phyloP scores from a whole-genome alignment of 768 basidiomycete species.

The Mycena sanguinolenta region DNA sequence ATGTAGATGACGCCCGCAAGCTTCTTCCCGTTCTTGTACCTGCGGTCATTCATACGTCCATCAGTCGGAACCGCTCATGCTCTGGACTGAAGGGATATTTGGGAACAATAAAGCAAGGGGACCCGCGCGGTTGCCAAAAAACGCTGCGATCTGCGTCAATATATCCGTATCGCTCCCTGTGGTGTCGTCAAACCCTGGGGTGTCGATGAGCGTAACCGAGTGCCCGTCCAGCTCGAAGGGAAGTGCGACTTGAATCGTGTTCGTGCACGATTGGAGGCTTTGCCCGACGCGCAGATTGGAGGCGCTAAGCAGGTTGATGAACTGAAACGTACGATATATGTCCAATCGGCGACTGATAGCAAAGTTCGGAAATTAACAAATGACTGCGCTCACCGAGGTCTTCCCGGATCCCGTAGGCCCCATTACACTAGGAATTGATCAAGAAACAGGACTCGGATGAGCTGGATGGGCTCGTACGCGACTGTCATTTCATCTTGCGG shows the following conservation, averaged over 20 bases:
- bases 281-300: slow-evolving; percentile 60
- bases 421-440: slow-evolving; percentile 13
- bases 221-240: slow-evolving; percentile 52
- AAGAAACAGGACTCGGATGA: not conserved
- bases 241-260: slow-evolving; percentile 55
- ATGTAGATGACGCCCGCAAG: slow-evolving; percentile 65
- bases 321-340: no score
- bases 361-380: no score
- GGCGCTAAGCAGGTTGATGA: slow-evolving; percentile 54
- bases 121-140: slow-evolving; percentile 51
- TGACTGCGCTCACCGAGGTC: slow-evolving; percentile 15
- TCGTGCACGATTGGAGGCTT: slow-evolving; percentile 65
- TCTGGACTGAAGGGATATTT: no score
- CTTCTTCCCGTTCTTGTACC: slow-evolving; percentile 51
- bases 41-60: no score
- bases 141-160: slow-evolving; percentile 63
- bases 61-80: not conserved
- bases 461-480: not conserved
- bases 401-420: slow-evolving; percentile 24
- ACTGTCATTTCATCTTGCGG: slow-evolving; percentile 16
- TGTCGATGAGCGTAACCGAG: slow-evolving; percentile 64
- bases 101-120: no score
- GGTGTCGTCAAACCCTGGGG: slow-evolving; percentile 73
- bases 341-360: no score
- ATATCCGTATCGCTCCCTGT: slow-evolving; percentile 61